Conservation (phyloP, 371 early-diverging fungal genomes). For the Rhizomucor pusillus region DNA sequence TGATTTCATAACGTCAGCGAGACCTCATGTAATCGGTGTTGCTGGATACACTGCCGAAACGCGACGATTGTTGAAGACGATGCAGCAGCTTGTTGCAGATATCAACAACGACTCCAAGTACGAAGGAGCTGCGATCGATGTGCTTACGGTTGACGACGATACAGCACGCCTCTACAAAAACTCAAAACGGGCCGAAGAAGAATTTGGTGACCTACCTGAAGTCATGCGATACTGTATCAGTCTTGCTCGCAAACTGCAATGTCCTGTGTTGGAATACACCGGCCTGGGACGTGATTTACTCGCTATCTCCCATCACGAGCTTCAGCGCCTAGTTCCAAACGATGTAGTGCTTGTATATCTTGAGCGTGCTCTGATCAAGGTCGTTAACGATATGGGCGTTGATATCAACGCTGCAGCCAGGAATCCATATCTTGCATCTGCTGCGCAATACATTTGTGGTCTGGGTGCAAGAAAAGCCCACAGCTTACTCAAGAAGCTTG, state of each 20-base stretch:
- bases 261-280: slow-evolving; percentile 83
- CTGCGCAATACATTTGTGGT: slow-evolving; percentile 90
- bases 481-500: slow-evolving; percentile 58
- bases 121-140: slow-evolving; percentile 21
- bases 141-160: slow-evolving; percentile 81
- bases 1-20: slow-evolving; percentile 59
- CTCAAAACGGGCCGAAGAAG: slow-evolving; percentile 69
- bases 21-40: slow-evolving; percentile 80
- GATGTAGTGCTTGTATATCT: slow-evolving; percentile 63
- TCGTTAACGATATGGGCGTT: slow-evolving; percentile 84
- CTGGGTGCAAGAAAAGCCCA: slow-evolving; percentile 94
- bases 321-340: slow-evolving; percentile 72
- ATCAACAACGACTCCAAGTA: slow-evolving; percentile 38
- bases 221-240: slow-evolving; percentile 87
- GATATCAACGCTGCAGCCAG: slow-evolving; percentile 81
- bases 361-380: slow-evolving; percentile 88
- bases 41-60: slow-evolving; percentile 79
- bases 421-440: slow-evolving; percentile 66
- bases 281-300: slow-evolving; percentile 75
- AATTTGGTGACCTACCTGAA: slow-evolving; percentile 66
- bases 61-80: slow-evolving; percentile 66
- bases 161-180: slow-evolving; percentile 83
- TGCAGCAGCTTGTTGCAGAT: slow-evolving; percentile 57
- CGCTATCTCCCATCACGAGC: slow-evolving; percentile 69
- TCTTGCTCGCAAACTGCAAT: slow-evolving; percentile 83